Percentiles rank a stretch among this genome's conserved stretches.
phyloP scores from a whole-genome alignment of 371 early-diverging fungal species.

The Mortierella sp. region DNA sequence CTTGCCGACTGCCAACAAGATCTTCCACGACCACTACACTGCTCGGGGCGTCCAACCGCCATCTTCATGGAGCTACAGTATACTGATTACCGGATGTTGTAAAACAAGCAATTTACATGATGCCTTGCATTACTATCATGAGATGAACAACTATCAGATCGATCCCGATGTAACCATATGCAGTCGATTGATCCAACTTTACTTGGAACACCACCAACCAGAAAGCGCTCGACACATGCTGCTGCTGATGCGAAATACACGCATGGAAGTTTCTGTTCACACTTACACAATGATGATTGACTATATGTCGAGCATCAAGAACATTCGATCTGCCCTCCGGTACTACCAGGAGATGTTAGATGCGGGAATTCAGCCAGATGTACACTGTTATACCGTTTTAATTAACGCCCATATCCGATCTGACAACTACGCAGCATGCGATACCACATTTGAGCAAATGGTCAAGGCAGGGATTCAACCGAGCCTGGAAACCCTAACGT shows the following conservation, averaged over 20 bases:
- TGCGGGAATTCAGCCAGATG: constrained; percentile 59
- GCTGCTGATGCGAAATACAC: constrained; percentile 31
- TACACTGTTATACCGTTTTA: constrained; percentile 63
- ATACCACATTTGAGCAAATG: constrained; percentile 35
- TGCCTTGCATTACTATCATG: constrained; percentile 41
- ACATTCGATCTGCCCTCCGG: constrained; percentile 34
- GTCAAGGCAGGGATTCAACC: constrained; percentile 30
- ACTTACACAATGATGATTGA: constrained; percentile 52
- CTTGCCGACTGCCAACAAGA: constrained; percentile 27
- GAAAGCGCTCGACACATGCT: constrained; percentile 41
- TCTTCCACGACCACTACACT: constrained; percentile 49
- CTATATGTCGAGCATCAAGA: constrained; percentile 22
- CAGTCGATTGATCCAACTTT: constrained; percentile 49
- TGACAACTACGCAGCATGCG: constrained; percentile 35
- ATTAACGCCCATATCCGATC: constrained; percentile 59
- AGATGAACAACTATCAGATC: constrained; percentile 40
- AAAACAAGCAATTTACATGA: constrained; percentile 21
- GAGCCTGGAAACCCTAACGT: constrained; percentile 24
- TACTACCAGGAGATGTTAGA: constrained; percentile 63
- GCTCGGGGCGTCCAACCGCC: constrained; percentile 24
- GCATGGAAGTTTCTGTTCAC: constrained; percentile 35
- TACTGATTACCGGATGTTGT: constrained; percentile 49
- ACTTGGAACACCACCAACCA: constrained; percentile 38
- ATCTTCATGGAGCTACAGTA: constrained; percentile 36
- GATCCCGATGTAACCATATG: constrained; percentile 32